Conservation (phyloP, 805 yeast species). For the Candida easanensis region DNA sequence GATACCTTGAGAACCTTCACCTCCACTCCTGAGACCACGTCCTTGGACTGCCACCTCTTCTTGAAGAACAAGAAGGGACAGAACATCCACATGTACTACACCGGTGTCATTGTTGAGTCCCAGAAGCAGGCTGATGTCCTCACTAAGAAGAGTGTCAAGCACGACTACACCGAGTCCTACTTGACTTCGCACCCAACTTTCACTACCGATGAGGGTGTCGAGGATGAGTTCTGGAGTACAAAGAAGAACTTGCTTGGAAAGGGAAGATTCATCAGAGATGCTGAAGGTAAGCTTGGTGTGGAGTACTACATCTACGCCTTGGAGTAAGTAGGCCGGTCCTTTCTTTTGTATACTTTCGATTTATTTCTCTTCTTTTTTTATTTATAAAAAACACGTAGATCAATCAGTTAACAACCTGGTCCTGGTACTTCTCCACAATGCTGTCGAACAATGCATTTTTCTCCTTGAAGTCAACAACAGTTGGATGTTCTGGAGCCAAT, state of each 20-base stretch:
- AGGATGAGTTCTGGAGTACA: constrained; percentile 49
- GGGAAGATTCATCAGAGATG: constrained; percentile 56
- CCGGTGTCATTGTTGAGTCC: constrained; percentile 45
- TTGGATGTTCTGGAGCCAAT: constrained; percentile 54
- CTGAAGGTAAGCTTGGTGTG: constrained; percentile 43
- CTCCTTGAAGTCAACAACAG: constrained; percentile 54
- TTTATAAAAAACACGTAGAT: background rate
- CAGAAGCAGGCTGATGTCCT: constrained; percentile 37
- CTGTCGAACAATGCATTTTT: constrained; percentile 66
- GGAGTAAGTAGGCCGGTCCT: constrained; percentile 8
- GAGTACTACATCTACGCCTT: constrained; percentile 47
- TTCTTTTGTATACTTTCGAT: too few relatives aligned
- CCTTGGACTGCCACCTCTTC: constrained; percentile 50
- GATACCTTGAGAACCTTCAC: constrained; percentile 44
- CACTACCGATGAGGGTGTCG: constrained; percentile 39
- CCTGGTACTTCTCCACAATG: constrained; percentile 57
- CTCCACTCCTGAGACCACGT: constrained; percentile 28
- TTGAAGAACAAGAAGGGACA: constrained; percentile 42
- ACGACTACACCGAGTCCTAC: constrained; percentile 45
- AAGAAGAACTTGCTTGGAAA: constrained; percentile 50
- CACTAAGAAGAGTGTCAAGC: constrained; percentile 29
- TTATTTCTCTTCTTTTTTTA: background rate
- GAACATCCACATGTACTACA: constrained; percentile 42
- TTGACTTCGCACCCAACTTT: constrained; percentile 47
- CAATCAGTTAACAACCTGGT: constrained; percentile 17